A percentile compares a stretch with the other conserved stretches of the same genome.
Evolutionary conservation across 2,329 filamentous ascomycete species (phyloP).

Genomic region (Leptographium procerum): DNA sequence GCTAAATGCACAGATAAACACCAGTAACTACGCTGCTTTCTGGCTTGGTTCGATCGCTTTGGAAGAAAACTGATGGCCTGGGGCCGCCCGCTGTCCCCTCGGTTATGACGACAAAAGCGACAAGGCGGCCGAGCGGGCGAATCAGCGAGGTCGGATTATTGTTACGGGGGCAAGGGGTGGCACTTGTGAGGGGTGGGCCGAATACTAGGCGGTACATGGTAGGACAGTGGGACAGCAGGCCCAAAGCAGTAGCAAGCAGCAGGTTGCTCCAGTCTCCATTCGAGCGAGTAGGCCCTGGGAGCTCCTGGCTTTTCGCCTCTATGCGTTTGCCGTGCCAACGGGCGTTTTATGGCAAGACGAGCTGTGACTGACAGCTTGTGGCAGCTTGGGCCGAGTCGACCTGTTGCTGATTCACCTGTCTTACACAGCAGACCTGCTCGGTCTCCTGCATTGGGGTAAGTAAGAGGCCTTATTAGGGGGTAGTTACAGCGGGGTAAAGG

Average conservation of each 20-base stretch:
- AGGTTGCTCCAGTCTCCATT: not conserved
- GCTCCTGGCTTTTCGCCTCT: not conserved
- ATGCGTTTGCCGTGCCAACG: too few species aligned
- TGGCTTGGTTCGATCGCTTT: constrained; percentile 14
- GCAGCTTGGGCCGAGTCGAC: too few species aligned
- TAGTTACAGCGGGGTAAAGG: not conserved
- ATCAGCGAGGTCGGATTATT: constrained; percentile 18
- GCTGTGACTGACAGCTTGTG: not conserved
- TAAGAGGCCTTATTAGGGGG: not conserved
- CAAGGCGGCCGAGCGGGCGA: constrained; percentile 15
- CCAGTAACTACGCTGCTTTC: constrained; percentile 9
- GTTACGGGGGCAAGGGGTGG: constrained; percentile 3
- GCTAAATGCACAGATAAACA: constrained; percentile 10
- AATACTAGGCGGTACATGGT: not conserved
- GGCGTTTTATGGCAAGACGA: not conserved
- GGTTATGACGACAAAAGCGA: constrained; percentile 17
- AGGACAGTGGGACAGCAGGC: not conserved
- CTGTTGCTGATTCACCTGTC: too few species aligned
- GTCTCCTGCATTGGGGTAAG: not conserved
- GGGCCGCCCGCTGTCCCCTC: constrained; percentile 11
- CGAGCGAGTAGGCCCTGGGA: not conserved
- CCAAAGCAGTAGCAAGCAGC: too few species aligned
- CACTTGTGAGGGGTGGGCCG: constrained; percentile 3
- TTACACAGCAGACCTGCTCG: not conserved
- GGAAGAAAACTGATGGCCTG: not conserved